Conservation (phyloP, 805 yeast genomes). For the Maudiozyma saulgeensis region DNA sequence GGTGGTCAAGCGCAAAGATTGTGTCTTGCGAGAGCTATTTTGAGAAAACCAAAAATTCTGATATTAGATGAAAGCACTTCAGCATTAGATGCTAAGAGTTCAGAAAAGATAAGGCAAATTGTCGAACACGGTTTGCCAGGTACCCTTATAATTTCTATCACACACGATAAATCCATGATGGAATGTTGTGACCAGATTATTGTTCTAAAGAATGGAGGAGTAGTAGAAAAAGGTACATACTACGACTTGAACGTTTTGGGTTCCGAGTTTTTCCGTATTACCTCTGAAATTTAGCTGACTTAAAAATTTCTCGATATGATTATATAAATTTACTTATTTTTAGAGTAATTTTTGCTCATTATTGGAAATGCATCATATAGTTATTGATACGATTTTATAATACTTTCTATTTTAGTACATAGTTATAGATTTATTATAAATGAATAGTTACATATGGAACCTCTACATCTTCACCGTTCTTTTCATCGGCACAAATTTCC, state of each 20-base stretch:
- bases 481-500: slow-evolving; percentile 88
- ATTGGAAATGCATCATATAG: not conserved
- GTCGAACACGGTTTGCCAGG: slow-evolving; percentile 34
- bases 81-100: slow-evolving; percentile 63
- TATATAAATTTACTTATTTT: not conserved
- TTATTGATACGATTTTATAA: not conserved
- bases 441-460: slow-evolving; percentile 77
- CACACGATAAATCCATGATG: slow-evolving; percentile 69
- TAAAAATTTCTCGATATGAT: not conserved
- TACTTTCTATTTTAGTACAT: not conserved
- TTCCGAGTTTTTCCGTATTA: slow-evolving; percentile 2
- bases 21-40: slow-evolving; percentile 71
- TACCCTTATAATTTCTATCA: slow-evolving; percentile 49
- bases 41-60: slow-evolving; percentile 55
- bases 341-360: not conserved
- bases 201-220: slow-evolving; percentile 39
- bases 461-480: slow-evolving; percentile 89
- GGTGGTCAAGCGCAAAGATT: slow-evolving; percentile 89
- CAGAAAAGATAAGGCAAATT: slow-evolving; percentile 40
- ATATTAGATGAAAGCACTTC: slow-evolving; percentile 85
- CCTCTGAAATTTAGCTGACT: not conserved
- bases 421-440: slow-evolving; percentile 24
- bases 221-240: slow-evolving; percentile 39
- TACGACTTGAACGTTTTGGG: slow-evolving; percentile 13
- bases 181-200: slow-evolving; percentile 43